Evolutionary conservation across 2,329 filamentous ascomycete genomes (phyloP).

Genomic region (Pseudogymnoascus sp.): DNA sequence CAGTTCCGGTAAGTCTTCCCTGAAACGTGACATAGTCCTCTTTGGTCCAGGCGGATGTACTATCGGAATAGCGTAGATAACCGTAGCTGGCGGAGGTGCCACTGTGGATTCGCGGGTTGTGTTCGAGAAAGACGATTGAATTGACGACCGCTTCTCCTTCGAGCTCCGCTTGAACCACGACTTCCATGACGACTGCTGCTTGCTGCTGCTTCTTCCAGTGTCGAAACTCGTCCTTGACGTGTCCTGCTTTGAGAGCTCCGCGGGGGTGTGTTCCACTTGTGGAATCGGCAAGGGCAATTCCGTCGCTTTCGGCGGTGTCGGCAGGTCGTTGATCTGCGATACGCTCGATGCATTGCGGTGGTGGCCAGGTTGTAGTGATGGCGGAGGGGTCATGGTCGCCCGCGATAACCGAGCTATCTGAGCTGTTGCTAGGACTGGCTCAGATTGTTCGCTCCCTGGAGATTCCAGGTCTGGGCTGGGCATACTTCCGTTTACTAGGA

Average conservation of each 20-base stretch:
- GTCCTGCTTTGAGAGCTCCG: slow-evolving; percentile 42
- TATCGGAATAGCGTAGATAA: background rate
- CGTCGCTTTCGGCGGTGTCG: slow-evolving; percentile 12
- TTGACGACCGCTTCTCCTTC: slow-evolving; percentile 48
- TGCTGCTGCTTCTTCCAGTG: slow-evolving; percentile 33
- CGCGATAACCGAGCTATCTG: slow-evolving; percentile 40
- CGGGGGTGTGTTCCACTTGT: slow-evolving; percentile 20
- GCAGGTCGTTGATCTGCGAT: slow-evolving; percentile 44
- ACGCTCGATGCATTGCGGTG: slow-evolving; percentile 42
- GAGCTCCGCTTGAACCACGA: slow-evolving; percentile 60
- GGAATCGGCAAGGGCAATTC: background rate
- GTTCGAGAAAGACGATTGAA: slow-evolving; percentile 79
- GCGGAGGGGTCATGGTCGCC: slow-evolving; percentile 38
- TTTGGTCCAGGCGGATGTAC: slow-evolving; percentile 46
- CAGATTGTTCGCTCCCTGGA: slow-evolving; percentile 24
- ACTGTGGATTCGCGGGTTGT: slow-evolving; percentile 81
- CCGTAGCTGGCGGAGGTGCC: background rate
- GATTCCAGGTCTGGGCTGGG: slow-evolving; percentile 24
- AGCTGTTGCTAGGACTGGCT: slow-evolving; percentile 40
- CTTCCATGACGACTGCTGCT: slow-evolving; percentile 50
- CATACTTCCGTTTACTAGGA: slow-evolving; percentile 18
- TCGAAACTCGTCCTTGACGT: slow-evolving; percentile 49
- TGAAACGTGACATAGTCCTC: slow-evolving; percentile 82
- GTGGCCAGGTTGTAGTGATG: slow-evolving; percentile 37
- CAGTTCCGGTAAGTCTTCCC: slow-evolving; percentile 83